phyloP scores from a whole-genome alignment of 2,329 filamentous ascomycete genomes.

The Fusarium circinatum region DNA sequence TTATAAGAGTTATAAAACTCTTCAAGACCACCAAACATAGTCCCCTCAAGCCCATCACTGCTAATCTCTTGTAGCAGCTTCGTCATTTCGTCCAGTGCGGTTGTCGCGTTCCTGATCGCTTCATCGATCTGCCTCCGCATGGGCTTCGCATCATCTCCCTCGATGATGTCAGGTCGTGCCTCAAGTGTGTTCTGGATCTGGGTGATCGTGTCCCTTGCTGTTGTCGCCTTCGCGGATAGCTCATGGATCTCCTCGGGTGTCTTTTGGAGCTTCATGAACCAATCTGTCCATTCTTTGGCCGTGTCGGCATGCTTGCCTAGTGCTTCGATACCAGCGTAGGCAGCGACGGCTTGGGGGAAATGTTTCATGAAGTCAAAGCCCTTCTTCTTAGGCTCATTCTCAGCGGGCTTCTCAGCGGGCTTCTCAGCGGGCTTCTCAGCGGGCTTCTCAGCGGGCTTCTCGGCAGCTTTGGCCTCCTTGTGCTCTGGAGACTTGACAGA shows the following conservation, averaged over 20 bases:
- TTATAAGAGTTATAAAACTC: constrained; percentile 49
- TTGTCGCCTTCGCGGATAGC: constrained; percentile 42
- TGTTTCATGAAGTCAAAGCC: constrained; percentile 30
- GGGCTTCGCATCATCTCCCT: constrained; percentile 44
- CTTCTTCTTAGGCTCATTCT: neutral
- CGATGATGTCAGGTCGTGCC: constrained; percentile 45
- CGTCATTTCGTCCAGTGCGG: constrained; percentile 45
- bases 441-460: neutral
- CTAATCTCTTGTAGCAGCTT: constrained; percentile 45
- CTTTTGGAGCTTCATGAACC: constrained; percentile 47
- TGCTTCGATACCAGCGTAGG: constrained; percentile 43
- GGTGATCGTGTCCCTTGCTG: constrained; percentile 46
- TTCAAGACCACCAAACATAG: constrained; percentile 36
- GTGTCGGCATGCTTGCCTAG: constrained; percentile 45
- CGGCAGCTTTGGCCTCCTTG: neutral
- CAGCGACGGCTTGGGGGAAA: constrained; percentile 40
- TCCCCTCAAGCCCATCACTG: constrained; percentile 37
- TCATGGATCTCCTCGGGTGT: constrained; percentile 47
- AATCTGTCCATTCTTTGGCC: constrained; percentile 49
- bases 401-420: neutral
- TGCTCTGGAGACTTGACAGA: neutral
- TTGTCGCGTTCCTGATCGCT: constrained; percentile 41
- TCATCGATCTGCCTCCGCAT: constrained; percentile 46
- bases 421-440: no score
- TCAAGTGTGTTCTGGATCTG: constrained; percentile 46